Percentiles rank a stretch among this genome's conserved stretches.
Conservation (phyloP, 208 protist species). For the Acanthamoeba rhysodes region DNA sequence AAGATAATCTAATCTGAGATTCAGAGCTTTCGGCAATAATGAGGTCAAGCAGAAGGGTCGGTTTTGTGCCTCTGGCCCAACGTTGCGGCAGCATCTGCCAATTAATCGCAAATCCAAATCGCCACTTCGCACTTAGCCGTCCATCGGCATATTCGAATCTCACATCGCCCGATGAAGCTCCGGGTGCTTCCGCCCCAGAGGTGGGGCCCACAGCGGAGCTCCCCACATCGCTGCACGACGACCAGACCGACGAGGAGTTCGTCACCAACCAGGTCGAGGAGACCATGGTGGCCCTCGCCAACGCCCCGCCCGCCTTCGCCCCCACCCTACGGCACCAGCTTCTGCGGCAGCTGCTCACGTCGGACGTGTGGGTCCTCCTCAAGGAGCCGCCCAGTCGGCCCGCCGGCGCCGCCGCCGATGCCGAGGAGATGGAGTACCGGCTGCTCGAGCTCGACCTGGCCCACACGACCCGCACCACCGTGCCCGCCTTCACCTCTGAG, state of each 20-base stretch:
- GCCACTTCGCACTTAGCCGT: no score
- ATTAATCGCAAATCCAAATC: no score
- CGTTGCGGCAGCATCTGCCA: no score
- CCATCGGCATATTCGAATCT: no score
- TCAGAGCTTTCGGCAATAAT: neutral
- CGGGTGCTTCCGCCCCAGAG: no score
- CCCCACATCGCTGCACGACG: neutral
- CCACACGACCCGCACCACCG: neutral
- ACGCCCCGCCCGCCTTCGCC: neutral
- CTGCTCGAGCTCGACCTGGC: slow-evolving; percentile 48
- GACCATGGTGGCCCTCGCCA: neutral
- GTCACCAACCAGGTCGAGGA: slow-evolving; percentile 1
- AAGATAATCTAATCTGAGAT: no score
- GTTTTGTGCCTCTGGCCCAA: no score
- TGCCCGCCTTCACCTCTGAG: slow-evolving; percentile 15
- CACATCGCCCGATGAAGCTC: no score
- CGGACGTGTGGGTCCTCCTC: neutral
- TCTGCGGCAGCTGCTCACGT: slow-evolving; percentile 1
- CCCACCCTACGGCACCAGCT: neutral
- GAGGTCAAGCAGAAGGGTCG: no score
- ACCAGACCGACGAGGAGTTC: slow-evolving; percentile 43
- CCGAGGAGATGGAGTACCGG: neutral
- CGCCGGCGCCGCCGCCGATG: neutral
- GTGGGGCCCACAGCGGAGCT: neutral
- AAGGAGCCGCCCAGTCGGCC: neutral